Percentiles rank a stretch among this genome's conserved stretches.
Evolutionary conservation across 106 monocot genomes (phyloP).

Genomic region (Gastrodia elata): DNA sequence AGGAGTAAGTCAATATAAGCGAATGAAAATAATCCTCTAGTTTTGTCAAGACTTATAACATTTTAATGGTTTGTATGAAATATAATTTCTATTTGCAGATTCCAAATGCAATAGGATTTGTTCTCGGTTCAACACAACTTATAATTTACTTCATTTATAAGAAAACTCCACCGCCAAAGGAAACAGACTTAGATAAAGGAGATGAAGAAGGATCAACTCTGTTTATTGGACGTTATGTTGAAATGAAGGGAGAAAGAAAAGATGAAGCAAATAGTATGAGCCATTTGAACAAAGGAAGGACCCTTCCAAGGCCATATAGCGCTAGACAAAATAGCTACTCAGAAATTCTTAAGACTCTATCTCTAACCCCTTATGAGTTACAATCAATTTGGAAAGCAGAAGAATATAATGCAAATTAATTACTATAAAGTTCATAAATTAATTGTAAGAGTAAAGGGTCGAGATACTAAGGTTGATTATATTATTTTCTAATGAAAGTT

Average conservation of each 20-base stretch:
- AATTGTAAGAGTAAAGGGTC: too few species aligned
- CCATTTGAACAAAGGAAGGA: slow-evolving; percentile 17
- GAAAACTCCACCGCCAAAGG: slow-evolving; percentile 10
- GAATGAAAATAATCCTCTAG: background rate
- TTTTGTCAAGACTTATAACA: background rate
- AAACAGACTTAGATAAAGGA: slow-evolving; percentile 4
- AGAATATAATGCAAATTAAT: background rate
- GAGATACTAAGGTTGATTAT: too few species aligned
- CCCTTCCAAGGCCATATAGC: slow-evolving; percentile 15
- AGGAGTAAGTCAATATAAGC: slow-evolving; percentile 19
- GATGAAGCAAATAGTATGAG: background rate
- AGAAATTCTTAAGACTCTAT: slow-evolving; percentile 21
- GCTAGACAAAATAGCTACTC: slow-evolving; percentile 19
- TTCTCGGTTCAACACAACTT: slow-evolving; percentile 42
- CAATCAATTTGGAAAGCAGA: background rate
- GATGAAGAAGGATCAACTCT: slow-evolving; percentile 6
- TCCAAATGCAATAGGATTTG: slow-evolving; percentile 49
- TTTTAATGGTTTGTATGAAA: background rate
- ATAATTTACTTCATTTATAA: slow-evolving; percentile 32
- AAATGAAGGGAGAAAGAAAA: background rate
- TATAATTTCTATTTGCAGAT: slow-evolving; percentile 18
- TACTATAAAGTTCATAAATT: too few species aligned
- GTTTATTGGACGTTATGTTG: background rate
- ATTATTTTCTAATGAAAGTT: too few species aligned
- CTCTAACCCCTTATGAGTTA: slow-evolving; percentile 15